A percentile compares a stretch with the other conserved stretches of the same genome.
These are phyloP conservation scores for Aspergillus phoenicis DNA, from an alignment of 2,329 filamentous ascomycete genomes.

Conservation along the genomic window DNA sequence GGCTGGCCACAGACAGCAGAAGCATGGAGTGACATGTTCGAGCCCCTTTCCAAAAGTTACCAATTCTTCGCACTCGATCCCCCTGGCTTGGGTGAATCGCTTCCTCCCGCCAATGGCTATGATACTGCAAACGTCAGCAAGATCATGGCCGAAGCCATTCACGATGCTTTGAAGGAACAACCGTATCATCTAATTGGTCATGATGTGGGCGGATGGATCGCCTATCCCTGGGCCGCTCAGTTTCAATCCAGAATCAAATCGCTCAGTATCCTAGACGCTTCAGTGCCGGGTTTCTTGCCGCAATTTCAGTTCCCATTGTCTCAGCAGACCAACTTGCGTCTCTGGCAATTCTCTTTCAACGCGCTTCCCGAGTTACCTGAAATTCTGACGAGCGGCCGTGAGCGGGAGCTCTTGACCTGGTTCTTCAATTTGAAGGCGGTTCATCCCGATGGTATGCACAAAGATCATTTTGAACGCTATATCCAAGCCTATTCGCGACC, in stretches of 20 bases:
- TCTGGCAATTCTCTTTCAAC: conserved; percentile 34
- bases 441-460: conserved; percentile 14
- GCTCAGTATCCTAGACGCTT: conserved; percentile 26
- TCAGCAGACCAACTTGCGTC: conserved; percentile 22
- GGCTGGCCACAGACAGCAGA: conserved; percentile 33
- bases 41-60: conserved; percentile 25
- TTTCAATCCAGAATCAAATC: conserved; percentile 24
- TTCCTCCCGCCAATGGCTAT: conserved; percentile 22
- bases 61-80: conserved; percentile 29
- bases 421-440: conserved; percentile 29
- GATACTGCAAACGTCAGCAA: conserved; percentile 27
- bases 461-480: conserved; percentile 24
- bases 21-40: conserved; percentile 27
- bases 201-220: conserved; percentile 31
- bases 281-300: conserved; percentile 24
- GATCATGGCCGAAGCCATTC: conserved; percentile 24
- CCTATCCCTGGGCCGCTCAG: conserved; percentile 29
- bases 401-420: conserved; percentile 28
- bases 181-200: conserved; percentile 32
- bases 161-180: conserved; percentile 11
- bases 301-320: conserved; percentile 24
- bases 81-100: conserved; percentile 29
- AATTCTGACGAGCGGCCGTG: conserved; percentile 24
- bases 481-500: conserved; percentile 25
- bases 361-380: conserved; percentile 30